These are phyloP conservation scores for Gleditsia sinensis DNA, from an alignment of 306 rosid species.

Conservation along the genomic window DNA sequence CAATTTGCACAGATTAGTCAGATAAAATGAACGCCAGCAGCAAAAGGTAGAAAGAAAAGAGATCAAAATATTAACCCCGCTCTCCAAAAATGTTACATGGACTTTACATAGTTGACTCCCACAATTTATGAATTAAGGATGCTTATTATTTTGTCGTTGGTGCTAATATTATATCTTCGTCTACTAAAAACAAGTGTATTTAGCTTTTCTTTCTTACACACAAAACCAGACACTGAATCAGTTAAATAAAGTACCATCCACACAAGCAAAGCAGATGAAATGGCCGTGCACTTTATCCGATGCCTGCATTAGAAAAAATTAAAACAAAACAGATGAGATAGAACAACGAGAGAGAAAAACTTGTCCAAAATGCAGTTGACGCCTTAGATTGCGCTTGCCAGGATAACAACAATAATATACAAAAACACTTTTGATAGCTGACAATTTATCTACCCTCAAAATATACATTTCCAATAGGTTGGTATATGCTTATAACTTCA, in stretches of 20 bases:
- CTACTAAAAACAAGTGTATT: too few species aligned
- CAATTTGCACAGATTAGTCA: conserved; percentile 9
- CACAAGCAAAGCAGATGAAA: conserved; percentile 84
- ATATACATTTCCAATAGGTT: not conserved
- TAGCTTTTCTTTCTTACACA: conserved; percentile 18
- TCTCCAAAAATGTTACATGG: too few species aligned
- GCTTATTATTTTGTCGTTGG: not conserved
- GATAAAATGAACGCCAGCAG: not conserved
- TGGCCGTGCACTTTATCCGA: conserved; percentile 67
- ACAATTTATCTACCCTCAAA: too few species aligned
- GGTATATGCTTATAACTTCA: conserved; percentile 4
- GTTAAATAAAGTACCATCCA: conserved; percentile 56
- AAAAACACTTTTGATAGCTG: too few species aligned
- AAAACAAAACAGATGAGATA: not conserved
- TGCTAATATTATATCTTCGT: not conserved
- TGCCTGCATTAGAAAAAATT: conserved; percentile 55
- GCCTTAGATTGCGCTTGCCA: too few species aligned
- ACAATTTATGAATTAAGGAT: not conserved
- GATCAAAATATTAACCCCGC: too few species aligned
- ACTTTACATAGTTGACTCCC: not conserved
- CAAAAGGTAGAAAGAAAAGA: not conserved
- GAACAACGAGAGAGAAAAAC: conserved; percentile 13
- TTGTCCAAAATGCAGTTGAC: too few species aligned
- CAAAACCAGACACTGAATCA: not conserved
- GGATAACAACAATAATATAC: too few species aligned